These are phyloP conservation scores for Chiua virens DNA, from an alignment of 768 basidiomycete species.

Conservation along the genomic window DNA sequence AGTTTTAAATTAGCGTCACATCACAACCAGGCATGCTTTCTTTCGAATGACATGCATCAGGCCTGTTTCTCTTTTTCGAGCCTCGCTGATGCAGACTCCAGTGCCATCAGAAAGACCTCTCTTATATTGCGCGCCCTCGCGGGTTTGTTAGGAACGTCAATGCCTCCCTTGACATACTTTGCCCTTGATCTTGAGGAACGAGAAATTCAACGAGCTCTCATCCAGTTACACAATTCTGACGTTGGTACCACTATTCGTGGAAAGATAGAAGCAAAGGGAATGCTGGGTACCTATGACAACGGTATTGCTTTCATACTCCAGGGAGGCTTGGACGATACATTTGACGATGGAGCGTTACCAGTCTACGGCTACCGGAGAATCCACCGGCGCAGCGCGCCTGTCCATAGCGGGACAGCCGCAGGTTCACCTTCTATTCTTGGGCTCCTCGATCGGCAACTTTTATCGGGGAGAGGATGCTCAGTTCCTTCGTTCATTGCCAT, in stretches of 20 bases:
- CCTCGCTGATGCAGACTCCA: constrained; percentile 31
- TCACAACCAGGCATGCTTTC: not conserved
- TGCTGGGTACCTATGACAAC: constrained; percentile 90
- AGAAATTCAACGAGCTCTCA: constrained; percentile 81
- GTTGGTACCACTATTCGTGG: constrained; percentile 61
- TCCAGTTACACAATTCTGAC: constrained; percentile 60
- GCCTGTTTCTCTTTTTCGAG: not conserved
- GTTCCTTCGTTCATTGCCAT: constrained; percentile 78
- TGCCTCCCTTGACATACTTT: constrained; percentile 73
- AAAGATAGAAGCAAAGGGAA: constrained; percentile 77
- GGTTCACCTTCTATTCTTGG: constrained; percentile 87
- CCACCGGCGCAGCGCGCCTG: constrained; percentile 26
- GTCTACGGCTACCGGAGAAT: too few species aligned
- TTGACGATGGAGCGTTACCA: constrained; percentile 11
- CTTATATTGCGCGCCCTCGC: constrained; percentile 76
- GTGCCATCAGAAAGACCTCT: constrained; percentile 87
- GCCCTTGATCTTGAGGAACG: constrained; percentile 91
- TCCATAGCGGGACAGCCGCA: constrained; percentile 56
- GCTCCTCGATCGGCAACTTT: constrained; percentile 93
- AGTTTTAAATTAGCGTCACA: constrained; percentile 33
- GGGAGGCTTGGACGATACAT: constrained; percentile 22
- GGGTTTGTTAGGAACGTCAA: constrained; percentile 35
- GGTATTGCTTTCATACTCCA: constrained; percentile 78
- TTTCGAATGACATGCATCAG: not conserved
- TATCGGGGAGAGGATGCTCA: constrained; percentile 59